Evolutionary conservation across 73 alveolate genomes (phyloP).

Genomic region (Effrenium voratum): DNA sequence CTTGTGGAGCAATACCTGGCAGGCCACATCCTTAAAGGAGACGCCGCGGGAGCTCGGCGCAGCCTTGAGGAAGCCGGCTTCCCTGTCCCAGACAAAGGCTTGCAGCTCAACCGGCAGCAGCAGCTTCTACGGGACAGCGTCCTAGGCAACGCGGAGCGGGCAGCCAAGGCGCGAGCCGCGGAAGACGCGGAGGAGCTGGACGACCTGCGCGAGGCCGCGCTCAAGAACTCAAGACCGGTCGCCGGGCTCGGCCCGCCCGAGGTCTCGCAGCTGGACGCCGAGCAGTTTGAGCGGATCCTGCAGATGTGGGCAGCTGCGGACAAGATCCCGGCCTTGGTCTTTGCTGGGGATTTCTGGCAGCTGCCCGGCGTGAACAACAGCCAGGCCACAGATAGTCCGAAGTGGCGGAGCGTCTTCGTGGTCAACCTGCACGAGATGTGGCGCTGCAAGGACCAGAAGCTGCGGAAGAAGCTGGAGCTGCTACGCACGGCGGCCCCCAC

Average conservation of each 20-base stretch:
- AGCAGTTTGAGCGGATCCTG: not conserved
- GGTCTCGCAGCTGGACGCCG: not conserved
- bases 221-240: too few species aligned
- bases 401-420: not conserved
- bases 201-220: too few species aligned
- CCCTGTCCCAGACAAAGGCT: too few species aligned
- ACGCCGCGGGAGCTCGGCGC: not conserved
- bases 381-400: not conserved
- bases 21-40: too few species aligned
- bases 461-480: not conserved
- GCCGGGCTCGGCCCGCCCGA: not conserved
- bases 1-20: not conserved
- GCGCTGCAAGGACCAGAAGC: not conserved
- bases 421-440: not conserved
- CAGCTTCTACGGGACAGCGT: too few species aligned
- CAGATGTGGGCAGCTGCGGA: not conserved
- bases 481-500: not conserved
- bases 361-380: slow-evolving; percentile 2
- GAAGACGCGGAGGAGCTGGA: not conserved
- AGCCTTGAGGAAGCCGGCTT: too few species aligned
- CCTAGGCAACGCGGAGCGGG: too few species aligned
- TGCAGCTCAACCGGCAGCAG: too few species aligned
- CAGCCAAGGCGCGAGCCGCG: too few species aligned
- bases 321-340: not conserved
- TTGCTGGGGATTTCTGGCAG: slow-evolving; percentile 3